Percentiles rank a stretch among this genome's conserved stretches.
Evolutionary conservation across 225 moss, liverwort and hornwort genomes (phyloP).

Genomic region (Neckera pumila): DNA sequence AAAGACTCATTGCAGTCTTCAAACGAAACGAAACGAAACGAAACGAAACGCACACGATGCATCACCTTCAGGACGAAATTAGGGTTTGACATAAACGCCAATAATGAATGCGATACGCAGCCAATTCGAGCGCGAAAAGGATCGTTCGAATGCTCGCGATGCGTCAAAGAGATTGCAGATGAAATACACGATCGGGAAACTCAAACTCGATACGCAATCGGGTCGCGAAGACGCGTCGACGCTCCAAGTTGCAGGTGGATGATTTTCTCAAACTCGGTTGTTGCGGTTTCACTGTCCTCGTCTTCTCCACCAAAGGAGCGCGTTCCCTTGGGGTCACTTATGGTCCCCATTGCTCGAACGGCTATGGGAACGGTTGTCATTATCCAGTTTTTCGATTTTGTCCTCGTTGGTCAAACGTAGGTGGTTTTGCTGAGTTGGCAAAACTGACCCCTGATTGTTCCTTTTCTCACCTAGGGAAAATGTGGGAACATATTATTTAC

Average conservation of each 20-base stretch:
- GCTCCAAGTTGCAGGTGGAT: not conserved
- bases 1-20: not conserved
- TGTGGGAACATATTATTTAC: not conserved
- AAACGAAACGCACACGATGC: not conserved
- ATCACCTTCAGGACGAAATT: constrained; percentile 16
- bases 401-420: not conserved
- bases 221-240: not conserved
- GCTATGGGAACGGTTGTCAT: not conserved
- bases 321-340: not conserved
- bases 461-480: not conserved
- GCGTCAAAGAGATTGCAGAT: not conserved
- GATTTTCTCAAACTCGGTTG: not conserved
- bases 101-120: not conserved
- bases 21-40: not conserved
- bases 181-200: not conserved
- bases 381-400: not conserved
- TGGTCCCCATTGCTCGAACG: not conserved
- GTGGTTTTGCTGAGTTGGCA: not conserved
- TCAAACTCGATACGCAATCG: not conserved
- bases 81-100: constrained; percentile 21
- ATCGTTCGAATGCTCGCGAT: not conserved
- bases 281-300: constrained; percentile 1
- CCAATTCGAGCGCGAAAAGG: not conserved
- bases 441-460: not conserved
- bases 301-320: not conserved